Base-by-base conservation (phyloP, 2,329 filamentous ascomycete species). In the Trichoderma sp. region DNA sequence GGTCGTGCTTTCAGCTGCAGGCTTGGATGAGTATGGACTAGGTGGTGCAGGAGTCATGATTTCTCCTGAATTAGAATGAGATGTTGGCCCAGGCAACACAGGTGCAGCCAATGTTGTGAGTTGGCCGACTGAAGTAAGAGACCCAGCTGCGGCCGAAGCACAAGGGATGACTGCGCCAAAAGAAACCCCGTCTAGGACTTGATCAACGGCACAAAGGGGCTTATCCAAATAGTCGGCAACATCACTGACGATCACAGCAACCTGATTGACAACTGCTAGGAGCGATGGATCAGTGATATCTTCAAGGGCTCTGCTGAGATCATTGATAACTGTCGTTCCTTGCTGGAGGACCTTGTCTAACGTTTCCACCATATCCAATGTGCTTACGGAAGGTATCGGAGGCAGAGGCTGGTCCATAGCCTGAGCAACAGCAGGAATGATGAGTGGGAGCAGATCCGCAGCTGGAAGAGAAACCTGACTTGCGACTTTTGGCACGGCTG, bases 351-450 rank as follows among this genome's bases (percentile, higher is more conserved):
- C 71, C 6, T 72, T 72, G 11, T 65, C 61, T 57, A 74, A 64
- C n/a, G 71, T 73, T 39, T 63, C 72, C 2, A 68, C 28, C 57
- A 72, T 55, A 34, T 74, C 71, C 5, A 65, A 32, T 30, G 68
- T 13, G 9, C 62, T 64, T 4, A 57, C 47, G 4, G 73, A 53
- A 13, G 36, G 63, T 20, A 23, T 13, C n/a, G 20, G 55, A 15
- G 74, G 61, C 15, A 73, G 28, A 4, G 59, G 47, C 50, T 70
- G 70, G 2, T 75, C 75, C 7, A 77, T 47, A 23, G 71, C 73
- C 7, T 66, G 62, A 8, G 75, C 73, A 36, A 77, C 61, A 15
- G 76, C 76, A 30, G 76, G 75, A 58, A 78, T 71, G 13, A 78
- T 66, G 2, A 77, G 43, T 6, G 77, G 76, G 3, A 78, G 69